phyloP scores from a whole-genome alignment of 257 asterid genomes.

The Thymus quinquecostatus region DNA sequence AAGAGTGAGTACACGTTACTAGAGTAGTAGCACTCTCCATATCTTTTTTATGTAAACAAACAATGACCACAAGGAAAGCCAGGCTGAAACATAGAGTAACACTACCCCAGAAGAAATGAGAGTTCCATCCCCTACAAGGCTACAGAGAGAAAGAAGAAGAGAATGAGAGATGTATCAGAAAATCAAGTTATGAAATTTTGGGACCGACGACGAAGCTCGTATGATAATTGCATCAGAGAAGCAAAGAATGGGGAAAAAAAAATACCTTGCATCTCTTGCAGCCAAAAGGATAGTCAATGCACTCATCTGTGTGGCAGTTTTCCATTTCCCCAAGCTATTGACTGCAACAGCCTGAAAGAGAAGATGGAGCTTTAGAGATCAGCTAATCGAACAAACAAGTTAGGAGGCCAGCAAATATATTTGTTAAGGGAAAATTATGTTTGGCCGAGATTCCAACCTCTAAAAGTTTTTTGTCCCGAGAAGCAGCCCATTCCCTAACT shows the following conservation, averaged over 20 bases:
- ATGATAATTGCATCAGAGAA: not conserved
- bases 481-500: constrained; percentile 99
- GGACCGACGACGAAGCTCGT: constrained; percentile 5
- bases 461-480: constrained; percentile 83
- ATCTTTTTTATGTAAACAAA: constrained; percentile 75
- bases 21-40: constrained; percentile 69
- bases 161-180: constrained; percentile 15
- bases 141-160: constrained; percentile 38
- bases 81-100: constrained; percentile 79
- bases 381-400: constrained; percentile 17
- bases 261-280: constrained; percentile 82
- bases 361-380: not conserved
- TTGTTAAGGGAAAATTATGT: constrained; percentile 13
- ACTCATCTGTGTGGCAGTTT: constrained; percentile 94
- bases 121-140: constrained; percentile 59
- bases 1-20: constrained; percentile 34
- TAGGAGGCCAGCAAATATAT: not conserved
- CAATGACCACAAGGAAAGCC: constrained; percentile 88
- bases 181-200: not conserved
- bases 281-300: constrained; percentile 87
- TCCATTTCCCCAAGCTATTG: constrained; percentile 93
- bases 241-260: not conserved
- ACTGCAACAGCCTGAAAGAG: constrained; percentile 90
- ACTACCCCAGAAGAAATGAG: constrained; percentile 69
- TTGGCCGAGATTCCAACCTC: constrained; percentile 54